phyloP scores from a whole-genome alignment of 306 rosid species.

The Lathyrus oleraceus region DNA sequence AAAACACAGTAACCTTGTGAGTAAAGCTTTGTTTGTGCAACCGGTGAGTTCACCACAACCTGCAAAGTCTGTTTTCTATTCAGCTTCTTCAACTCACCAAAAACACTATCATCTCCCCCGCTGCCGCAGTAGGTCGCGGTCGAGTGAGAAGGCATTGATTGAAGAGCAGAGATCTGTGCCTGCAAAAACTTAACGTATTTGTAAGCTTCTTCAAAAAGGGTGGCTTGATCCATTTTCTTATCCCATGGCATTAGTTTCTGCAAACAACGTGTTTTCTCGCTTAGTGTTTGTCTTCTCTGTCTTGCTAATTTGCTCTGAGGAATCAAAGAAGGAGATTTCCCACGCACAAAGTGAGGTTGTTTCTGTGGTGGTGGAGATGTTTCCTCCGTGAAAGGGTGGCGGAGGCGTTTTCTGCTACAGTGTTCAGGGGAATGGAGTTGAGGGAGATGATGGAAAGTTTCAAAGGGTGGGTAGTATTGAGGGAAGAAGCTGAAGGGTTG shows the following conservation, averaged over 20 bases:
- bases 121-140: neutral
- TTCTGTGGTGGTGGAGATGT: neutral
- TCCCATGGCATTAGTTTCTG: slow-evolving; percentile 85
- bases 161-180: slow-evolving; percentile 62
- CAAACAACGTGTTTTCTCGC: slow-evolving; percentile 82
- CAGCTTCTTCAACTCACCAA: slow-evolving; percentile 56
- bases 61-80: slow-evolving; percentile 66
- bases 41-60: slow-evolving; percentile 76
- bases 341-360: too few relatives aligned
- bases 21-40: slow-evolving; percentile 64
- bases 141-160: slow-evolving; percentile 60
- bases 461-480: neutral
- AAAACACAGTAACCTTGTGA: slow-evolving; percentile 65
- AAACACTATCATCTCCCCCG: neutral
- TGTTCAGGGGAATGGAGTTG: slow-evolving; percentile 46
- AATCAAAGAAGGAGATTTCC: neutral
- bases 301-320: slow-evolving; percentile 59
- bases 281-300: slow-evolving; percentile 63
- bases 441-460: slow-evolving; percentile 49
- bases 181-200: slow-evolving; percentile 75
- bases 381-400: neutral
- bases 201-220: slow-evolving; percentile 63
- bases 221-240: slow-evolving; percentile 80
- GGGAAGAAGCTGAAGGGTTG: slow-evolving; percentile 41
- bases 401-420: slow-evolving; percentile 38